Conservation (phyloP, 257 asterid species). For the Anisodus acutangulus region DNA sequence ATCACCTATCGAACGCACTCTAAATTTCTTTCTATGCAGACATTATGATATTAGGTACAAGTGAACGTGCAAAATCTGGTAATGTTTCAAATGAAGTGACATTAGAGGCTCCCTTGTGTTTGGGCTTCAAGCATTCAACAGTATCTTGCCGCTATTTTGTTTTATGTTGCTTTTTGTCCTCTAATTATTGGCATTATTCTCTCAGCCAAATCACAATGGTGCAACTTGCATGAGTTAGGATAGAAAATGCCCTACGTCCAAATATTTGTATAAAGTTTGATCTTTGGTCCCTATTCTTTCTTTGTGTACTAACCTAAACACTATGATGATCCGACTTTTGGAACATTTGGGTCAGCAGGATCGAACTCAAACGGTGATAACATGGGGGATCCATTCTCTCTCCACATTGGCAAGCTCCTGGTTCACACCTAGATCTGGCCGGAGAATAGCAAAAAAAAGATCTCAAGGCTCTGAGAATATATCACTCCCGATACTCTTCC, state of each 20-base stretch:
- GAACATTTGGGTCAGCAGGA: no score
- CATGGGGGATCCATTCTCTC: no score
- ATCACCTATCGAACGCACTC: no score
- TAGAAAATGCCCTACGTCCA: conserved; percentile 23
- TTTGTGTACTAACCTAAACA: neutral
- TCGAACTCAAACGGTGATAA: no score
- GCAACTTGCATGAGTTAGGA: neutral
- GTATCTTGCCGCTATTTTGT: conserved; percentile 9
- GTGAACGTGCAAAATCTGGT: conserved; percentile 26
- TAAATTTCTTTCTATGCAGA: neutral
- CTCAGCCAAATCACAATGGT: neutral
- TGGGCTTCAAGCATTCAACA: neutral
- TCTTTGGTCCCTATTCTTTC: neutral
- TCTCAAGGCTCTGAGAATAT: no score
- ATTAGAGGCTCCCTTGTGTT: conserved; percentile 14
- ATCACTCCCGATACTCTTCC: no score
- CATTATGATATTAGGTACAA: conserved; percentile 24
- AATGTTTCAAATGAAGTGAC: conserved; percentile 28
- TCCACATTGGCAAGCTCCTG: no score
- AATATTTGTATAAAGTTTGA: neutral
- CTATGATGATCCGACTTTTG: no score
- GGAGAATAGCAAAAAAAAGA: no score
- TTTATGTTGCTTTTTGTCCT: neutral
- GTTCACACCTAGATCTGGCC: no score
- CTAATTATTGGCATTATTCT: neutral